A percentile compares a stretch with the other conserved stretches of the same genome.
These are phyloP conservation scores for Metschnikowia peoriensis DNA, from an alignment of 805 yeast species.

Conservation along the genomic window DNA sequence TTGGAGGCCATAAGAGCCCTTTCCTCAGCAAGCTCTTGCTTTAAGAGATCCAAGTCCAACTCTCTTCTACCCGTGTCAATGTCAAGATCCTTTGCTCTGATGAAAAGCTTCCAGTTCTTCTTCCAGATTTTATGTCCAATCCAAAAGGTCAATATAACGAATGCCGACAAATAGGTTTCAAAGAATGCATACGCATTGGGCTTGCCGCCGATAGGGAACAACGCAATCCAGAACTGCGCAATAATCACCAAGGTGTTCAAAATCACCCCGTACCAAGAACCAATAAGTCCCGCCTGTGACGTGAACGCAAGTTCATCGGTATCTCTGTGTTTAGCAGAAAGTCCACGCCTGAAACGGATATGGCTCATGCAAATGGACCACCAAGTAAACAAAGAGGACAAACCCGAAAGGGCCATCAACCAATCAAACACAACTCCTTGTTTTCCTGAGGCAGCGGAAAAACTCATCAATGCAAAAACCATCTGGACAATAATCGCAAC, in stretches of 20 bases:
- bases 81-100: slow-evolving; percentile 33
- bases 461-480: slow-evolving; percentile 56
- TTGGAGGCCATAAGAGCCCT: slow-evolving; percentile 46
- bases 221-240: slow-evolving; percentile 67
- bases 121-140: slow-evolving; percentile 57
- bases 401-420: slow-evolving; percentile 26
- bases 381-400: slow-evolving; percentile 28
- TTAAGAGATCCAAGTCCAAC: slow-evolving; percentile 36
- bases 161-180: slow-evolving; percentile 60
- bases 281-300: slow-evolving; percentile 51
- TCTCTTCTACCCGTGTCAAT: slow-evolving; percentile 39
- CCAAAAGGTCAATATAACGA: slow-evolving; percentile 58
- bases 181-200: slow-evolving; percentile 46
- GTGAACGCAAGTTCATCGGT: slow-evolving; percentile 49
- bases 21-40: slow-evolving; percentile 53
- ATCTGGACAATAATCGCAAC: slow-evolving; percentile 35
- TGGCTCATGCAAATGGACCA: slow-evolving; percentile 25
- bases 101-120: slow-evolving; percentile 30
- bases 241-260: slow-evolving; percentile 49
- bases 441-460: slow-evolving; percentile 46
- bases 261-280: slow-evolving; percentile 50
- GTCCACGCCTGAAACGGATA: slow-evolving; percentile 26
- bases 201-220: slow-evolving; percentile 50
- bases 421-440: slow-evolving; percentile 24
- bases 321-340: slow-evolving; percentile 21